These are phyloP conservation scores for Silene conica DNA, from an alignment of 148 eudicot species.

Conservation along the genomic window DNA sequence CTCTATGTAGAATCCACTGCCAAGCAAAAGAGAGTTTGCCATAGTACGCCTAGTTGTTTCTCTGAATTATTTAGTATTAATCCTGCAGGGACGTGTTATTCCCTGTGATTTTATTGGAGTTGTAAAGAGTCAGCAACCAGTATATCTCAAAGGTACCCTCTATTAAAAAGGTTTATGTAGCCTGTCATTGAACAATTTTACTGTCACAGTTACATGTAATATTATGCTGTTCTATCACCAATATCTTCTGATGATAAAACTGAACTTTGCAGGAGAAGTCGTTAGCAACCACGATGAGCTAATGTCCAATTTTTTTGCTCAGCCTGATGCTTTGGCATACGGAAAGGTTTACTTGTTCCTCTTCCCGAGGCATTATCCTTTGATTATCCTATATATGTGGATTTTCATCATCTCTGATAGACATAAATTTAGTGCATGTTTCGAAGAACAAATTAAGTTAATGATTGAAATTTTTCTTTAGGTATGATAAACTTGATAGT, in stretches of 20 bases:
- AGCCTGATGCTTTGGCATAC: slow-evolving; percentile 98
- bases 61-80: slow-evolving; percentile 19
- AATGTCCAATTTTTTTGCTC: slow-evolving; percentile 99
- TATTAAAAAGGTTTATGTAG: background rate
- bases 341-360: slow-evolving; percentile 63
- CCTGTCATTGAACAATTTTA: slow-evolving; percentile 4
- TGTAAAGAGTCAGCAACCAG: slow-evolving; percentile 92
- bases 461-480: background rate
- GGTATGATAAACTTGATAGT: background rate
- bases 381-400: background rate
- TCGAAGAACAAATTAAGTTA: background rate
- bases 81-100: slow-evolving; percentile 82
- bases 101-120: slow-evolving; percentile 99
- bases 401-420: background rate
- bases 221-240: slow-evolving; percentile 6
- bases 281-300: slow-evolving; percentile 97
- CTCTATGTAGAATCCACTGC: background rate
- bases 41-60: background rate
- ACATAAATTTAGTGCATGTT: background rate
- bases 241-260: slow-evolving; percentile 6
- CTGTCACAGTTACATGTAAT: background rate
- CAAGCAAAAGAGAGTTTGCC: background rate
- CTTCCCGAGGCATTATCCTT: background rate
- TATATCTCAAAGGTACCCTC: slow-evolving; percentile 71
- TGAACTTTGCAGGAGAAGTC: slow-evolving; percentile 63